Conservation (phyloP, 345 rosid species). For the Carallia brachiata region DNA sequence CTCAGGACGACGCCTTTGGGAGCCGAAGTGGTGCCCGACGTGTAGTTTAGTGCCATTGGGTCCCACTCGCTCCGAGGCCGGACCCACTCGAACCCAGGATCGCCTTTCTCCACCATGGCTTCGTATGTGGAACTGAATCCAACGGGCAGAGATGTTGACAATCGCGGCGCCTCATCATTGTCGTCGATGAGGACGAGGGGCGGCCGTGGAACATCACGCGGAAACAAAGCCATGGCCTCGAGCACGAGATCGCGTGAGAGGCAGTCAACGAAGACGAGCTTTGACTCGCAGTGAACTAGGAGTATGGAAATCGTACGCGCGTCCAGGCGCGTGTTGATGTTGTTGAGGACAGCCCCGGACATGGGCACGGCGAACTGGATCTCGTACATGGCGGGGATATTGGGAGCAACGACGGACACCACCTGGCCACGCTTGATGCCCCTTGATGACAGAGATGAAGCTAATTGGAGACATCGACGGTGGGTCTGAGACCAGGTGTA, state of each 20-base stretch:
- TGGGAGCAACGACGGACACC: constrained; percentile 71
- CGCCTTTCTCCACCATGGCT: constrained; percentile 15
- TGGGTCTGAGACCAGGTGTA: constrained; percentile 75
- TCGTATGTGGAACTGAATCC: constrained; percentile 25
- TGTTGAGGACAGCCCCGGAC: constrained; percentile 75
- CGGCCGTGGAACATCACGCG: constrained; percentile 35
- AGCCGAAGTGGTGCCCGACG: constrained; percentile 31
- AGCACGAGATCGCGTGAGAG: constrained; percentile 39
- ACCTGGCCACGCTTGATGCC: constrained; percentile 54
- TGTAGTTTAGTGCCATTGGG: constrained; percentile 21
- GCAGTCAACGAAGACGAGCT: constrained; percentile 63
- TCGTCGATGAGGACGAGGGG: constrained; percentile 49
- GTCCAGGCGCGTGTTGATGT: constrained; percentile 85
- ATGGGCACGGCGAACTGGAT: constrained; percentile 83
- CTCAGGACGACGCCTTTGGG: constrained; percentile 27
- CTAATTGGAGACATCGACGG: constrained; percentile 67
- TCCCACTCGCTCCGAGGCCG: constrained; percentile 25
- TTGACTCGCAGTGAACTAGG: constrained; percentile 64
- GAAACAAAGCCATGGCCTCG: constrained; percentile 48
- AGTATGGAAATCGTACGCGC: constrained; percentile 62
- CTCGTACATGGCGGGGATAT: constrained; percentile 81
- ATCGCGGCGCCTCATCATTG: constrained; percentile 23
- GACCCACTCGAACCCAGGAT: constrained; percentile 24
- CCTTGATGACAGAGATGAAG: constrained; percentile 57
- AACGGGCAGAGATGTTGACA: neutral